Evolutionary conservation across 345 rosid genomes (phyloP).

Genomic region (Pugionium dolabratum): DNA sequence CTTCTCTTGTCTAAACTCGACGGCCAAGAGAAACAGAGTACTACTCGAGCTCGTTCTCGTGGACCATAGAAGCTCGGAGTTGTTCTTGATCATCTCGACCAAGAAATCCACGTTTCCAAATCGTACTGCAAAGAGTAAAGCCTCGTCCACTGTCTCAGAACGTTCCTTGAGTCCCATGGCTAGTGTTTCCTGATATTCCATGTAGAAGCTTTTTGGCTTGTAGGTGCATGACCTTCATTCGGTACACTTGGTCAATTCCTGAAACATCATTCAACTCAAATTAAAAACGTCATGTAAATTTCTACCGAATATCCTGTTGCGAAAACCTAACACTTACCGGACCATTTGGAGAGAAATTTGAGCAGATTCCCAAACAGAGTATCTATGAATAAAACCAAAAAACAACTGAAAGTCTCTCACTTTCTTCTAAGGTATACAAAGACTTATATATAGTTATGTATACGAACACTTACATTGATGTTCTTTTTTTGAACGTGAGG

Average conservation of each 20-base stretch:
- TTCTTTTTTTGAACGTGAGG: constrained; percentile 31
- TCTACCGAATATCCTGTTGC: background rate
- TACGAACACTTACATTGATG: constrained; percentile 26
- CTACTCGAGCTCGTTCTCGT: constrained; percentile 33
- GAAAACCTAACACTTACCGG: constrained; percentile 19
- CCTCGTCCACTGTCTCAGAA: constrained; percentile 33
- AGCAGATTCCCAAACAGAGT: constrained; percentile 25
- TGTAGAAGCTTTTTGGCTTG: constrained; percentile 37
- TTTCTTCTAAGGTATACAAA: background rate
- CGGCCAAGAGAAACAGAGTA: constrained; percentile 41
- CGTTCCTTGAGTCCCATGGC: constrained; percentile 33
- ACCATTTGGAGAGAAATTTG: constrained; percentile 32
- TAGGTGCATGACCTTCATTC: constrained; percentile 33
- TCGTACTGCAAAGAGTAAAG: constrained; percentile 37
- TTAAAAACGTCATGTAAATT: background rate
- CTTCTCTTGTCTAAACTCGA: constrained; percentile 39
- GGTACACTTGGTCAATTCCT: constrained; percentile 37
- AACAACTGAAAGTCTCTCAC: background rate
- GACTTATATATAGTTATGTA: background rate
- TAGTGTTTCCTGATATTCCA: constrained; percentile 32
- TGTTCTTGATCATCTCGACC: constrained; percentile 37
- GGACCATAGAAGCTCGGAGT: constrained; percentile 40
- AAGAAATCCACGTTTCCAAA: constrained; percentile 39
- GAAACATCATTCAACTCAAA: constrained; percentile 8
- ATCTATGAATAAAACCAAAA: background rate